These are phyloP conservation scores for Alternaria brassicicola DNA, from an alignment of 2,329 filamentous ascomycete species.

Conservation along the genomic window DNA sequence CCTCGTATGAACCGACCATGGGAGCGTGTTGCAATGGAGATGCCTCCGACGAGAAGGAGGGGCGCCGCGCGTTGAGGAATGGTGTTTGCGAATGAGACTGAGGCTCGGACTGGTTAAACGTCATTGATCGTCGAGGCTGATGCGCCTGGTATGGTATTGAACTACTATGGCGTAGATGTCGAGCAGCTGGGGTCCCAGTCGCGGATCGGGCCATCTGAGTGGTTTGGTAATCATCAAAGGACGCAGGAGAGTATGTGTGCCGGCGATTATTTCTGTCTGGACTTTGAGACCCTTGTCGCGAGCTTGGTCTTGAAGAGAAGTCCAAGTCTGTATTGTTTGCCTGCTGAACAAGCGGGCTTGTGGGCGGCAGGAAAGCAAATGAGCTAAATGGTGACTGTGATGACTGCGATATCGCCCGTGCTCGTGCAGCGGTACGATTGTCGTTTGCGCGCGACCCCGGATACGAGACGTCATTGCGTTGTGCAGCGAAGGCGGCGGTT, in stretches of 20 bases:
- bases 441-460: constrained; percentile 25
- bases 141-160: constrained; percentile 75
- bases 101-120: constrained; percentile 54
- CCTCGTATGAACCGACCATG: constrained; percentile 97
- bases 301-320: constrained; percentile 56
- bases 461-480: constrained; percentile 22
- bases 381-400: constrained; percentile 75
- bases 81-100: constrained; percentile 53
- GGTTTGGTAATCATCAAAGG: constrained; percentile 59
- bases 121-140: constrained; percentile 76
- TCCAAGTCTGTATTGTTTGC: constrained; percentile 82
- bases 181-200: constrained; percentile 39
- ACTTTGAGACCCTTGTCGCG: constrained; percentile 48
- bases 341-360: constrained; percentile 88
- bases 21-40: constrained; percentile 86
- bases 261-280: constrained; percentile 63
- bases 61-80: constrained; percentile 62
- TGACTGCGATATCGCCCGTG: constrained; percentile 59
- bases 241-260: constrained; percentile 72
- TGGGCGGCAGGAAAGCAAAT: constrained; percentile 86
- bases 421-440: constrained; percentile 46
- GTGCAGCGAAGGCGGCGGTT: constrained; percentile 38
- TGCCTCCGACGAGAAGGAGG: constrained; percentile 74
- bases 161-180: constrained; percentile 62
- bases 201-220: constrained; percentile 44